Base-by-base conservation (phyloP, 1,139 yeast species). In the Taiozyma sp. region DNA sequence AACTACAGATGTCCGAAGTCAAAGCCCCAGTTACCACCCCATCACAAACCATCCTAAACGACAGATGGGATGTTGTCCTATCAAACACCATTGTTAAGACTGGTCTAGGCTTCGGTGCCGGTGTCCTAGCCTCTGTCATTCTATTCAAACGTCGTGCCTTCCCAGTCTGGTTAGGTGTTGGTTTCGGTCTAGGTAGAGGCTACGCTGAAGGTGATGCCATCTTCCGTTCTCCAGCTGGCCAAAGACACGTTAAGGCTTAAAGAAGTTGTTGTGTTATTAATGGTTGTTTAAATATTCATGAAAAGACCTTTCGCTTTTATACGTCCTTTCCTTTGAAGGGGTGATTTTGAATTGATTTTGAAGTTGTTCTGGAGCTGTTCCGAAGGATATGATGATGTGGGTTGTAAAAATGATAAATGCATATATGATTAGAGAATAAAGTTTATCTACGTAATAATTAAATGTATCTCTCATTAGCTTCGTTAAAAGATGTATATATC, bases 171-270 rank as follows among this genome's bases (percentile, higher is more conserved):
- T 72, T 92, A 55, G 98, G 98, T 59, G 74, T 90, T 60, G 99
- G 98, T 43, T 92, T 93, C 64, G 99, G 99, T 58, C 79, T 92
- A 57, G 99, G 99, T 60, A 87, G 97, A 75, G 97, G 97, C 50
- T 93, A 91, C 72, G 83, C 98, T 57, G 99, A 93, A 76, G 99
- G 98, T 56, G 98, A 93, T 68, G 96, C 97, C 57, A 87, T 92
- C 54, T 92, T 93, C 80, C 86, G 98, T 74, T 80, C 88, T 28
- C 72, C 76, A 49, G 87, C 86, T 56, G 96, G 96, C 53, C 70
- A 84, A 59, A 83, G 95, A 76, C 74, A 82, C 50, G 81, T 84
- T 53, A 83, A 82, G 66, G 87, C 88, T 55, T 84, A 70, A 19
- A 50, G 43, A 27, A 14, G 27, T 7, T 4, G 16, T 12, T 27